Base-by-base conservation (phyloP, 2,329 filamentous ascomycete genomes). In the Ceratocystis diversiconidia region DNA sequence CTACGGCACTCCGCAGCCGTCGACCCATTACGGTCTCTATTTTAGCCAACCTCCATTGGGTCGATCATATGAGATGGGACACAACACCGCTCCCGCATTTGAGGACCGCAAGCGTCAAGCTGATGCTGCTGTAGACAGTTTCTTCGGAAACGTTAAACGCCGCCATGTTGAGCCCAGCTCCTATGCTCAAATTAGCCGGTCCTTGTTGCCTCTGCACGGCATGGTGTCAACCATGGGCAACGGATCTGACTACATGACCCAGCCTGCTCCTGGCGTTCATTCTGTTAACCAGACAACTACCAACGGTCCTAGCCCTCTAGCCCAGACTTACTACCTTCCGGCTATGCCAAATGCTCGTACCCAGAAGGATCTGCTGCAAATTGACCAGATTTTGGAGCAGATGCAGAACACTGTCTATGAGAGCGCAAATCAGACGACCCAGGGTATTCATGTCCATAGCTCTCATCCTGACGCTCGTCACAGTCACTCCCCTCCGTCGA, bases 401-500 rank as follows among this genome's bases (percentile, higher is more conserved):
- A 92, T 97, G 81, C 92, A 96, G 76, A 86, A 88, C 69, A 96
- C 92, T 59, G 90, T 97, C 61, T 97, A 97, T 73, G 94, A 97
- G 77, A 95, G 87, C 74, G 86, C 91, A 65, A 89, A 86, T 71
- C 87, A 91, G 62, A 87, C 90, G 41, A 89, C 90, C 1, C 87
- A 88, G 55, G 88, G 89, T 66, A 83, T 95, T 67, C 88, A 89
- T 71, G 85, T 91, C 69, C 85, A 88, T 62, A 86, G 85, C 67
- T 87, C 90, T 73, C 86, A 88, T 71, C 73, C 79, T 44, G 78
- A 82, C 65, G 80, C 82, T 75, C 82, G 84, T 69, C 78, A 81
- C 72, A 83, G 79, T 70, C 80, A 81, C 43, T 83, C 82, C 30
- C 79, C 79, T 43, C 76, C 79, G 17, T 73, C 76, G 62, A 75